A percentile compares a stretch with the other conserved stretches of the same genome.
phyloP scores from a whole-genome alignment of 2,329 filamentous ascomycete genomes.

The Colletotrichum sp. region DNA sequence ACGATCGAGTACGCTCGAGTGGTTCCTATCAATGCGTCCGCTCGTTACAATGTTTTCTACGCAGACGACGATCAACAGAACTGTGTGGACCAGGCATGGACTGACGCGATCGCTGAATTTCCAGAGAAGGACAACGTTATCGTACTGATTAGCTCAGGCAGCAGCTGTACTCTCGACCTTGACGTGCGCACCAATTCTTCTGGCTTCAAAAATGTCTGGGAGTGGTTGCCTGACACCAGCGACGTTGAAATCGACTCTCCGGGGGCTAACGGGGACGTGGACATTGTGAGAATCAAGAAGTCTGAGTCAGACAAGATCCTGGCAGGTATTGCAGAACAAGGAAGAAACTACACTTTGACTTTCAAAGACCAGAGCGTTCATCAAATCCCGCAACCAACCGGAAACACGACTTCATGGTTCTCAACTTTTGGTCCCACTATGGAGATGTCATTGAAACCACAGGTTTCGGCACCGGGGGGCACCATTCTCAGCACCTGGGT shows the following conservation, averaged over 20 bases:
- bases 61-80: slow-evolving; percentile 7
- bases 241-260: not conserved
- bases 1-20: slow-evolving; percentile 5
- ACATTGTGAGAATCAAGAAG: slow-evolving; percentile 3
- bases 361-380: slow-evolving; percentile 5
- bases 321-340: not conserved
- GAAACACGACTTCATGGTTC: not conserved
- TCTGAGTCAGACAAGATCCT: slow-evolving; percentile 1
- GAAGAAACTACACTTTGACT: slow-evolving; percentile 5
- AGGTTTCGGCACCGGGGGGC: slow-evolving; percentile 8
- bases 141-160: not conserved
- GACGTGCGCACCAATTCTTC: not conserved
- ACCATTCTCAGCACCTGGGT: slow-evolving; percentile 15
- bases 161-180: not conserved
- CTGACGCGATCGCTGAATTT: not conserved
- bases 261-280: not conserved
- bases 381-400: slow-evolving; percentile 5
- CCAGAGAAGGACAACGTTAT: not conserved
- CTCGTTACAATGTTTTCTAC: not conserved
- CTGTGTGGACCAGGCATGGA: slow-evolving; percentile 1
- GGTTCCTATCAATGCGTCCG: not conserved
- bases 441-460: slow-evolving; percentile 14
- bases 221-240: not conserved
- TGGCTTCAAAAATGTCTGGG: slow-evolving; percentile 3
- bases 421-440: slow-evolving; percentile 11